Base-by-base conservation (phyloP, 2,329 filamentous ascomycete species). In the Cladosporium phlei region DNA sequence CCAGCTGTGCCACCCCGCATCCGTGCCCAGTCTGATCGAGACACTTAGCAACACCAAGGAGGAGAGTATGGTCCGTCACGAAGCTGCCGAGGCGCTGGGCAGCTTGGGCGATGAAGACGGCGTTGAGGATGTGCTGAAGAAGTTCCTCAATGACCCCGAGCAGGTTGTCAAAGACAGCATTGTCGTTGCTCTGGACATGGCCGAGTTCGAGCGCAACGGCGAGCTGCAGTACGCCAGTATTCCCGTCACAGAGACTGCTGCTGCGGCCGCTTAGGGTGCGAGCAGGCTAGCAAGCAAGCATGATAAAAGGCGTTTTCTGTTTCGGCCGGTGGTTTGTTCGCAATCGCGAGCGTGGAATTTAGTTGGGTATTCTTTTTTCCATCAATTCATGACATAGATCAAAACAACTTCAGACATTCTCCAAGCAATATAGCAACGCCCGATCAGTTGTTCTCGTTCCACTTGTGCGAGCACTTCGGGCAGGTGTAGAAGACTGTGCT, bases 161-260 rank as follows among this genome's bases (percentile, higher is more conserved):
- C 82, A 87, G 66, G 90, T 98, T 5, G 93, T 98, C 32, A 81
- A 89, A 50, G 93, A 98, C 64, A 97, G 91, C 67, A 83, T 95
- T 29, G 82, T 96, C 58, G 93, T 98, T 47, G 93, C 93, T 34
- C 75, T 98, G 55, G 93, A 98, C 67, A 98, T 98, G 88, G 93
- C 90, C 9, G 91, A 96, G 63, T 96, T 88, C 62, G 93, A 98
- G 75, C 88, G 86, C 73, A 86, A 82, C 57, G 86, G 87, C 32
- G 82, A 95, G 68, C 73, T 82, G 24, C 90, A 98, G 65, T 98
- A 98, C 73, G 93, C 93, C 37, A 77, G 95, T 61, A 84, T 97
- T 56, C 91, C 90, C 16, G 54, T 60, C 10, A 43, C 19, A 5
- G 39, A 43, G 29, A 37, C 42, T 22, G 32, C 32, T 22, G 42